Base-by-base conservation (phyloP, 345 rosid species). In the Hibiscus tridactylites region DNA sequence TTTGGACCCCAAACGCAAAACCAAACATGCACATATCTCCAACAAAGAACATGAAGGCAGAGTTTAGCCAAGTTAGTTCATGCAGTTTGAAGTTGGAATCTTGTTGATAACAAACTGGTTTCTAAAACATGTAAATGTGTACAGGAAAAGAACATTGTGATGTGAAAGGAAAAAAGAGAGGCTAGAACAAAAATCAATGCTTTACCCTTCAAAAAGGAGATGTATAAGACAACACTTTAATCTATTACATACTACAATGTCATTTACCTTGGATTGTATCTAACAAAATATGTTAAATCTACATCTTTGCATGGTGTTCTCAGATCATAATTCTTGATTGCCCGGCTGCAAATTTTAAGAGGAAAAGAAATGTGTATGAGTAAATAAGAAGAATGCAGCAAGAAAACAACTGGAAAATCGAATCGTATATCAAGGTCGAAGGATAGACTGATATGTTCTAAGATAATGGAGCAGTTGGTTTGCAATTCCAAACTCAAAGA, bases 271-370 rank as follows among this genome's bases (percentile, higher is more conserved):
- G 29, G 17, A 49, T 29, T 49, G 47, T 54, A 70, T 54, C 72
- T 69, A 6, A 31, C 63, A 10, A 35, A 54, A 54, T 35, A 70
- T 70, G 72, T 54, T 54, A 63, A 69, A 70, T 35, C 62, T 70
- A 54, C 72, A 54, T 54, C 61, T 70, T 53, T 54, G 49, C 50
- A 53, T 17, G 24, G 31, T 54, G 62, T 70, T 70, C 49, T 70
- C 73, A 33, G 52, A 21, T 70, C 73, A 54, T 49, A 56, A 54
- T 10, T 37, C 63, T 56, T 70, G 52, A 56, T 11, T 56, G 19
- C 56, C 73, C 10, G 56, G n/a, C 73, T 70, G 73, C 73, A 70
- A 16, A 50, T 26, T 49, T 26, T 26, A 3, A 29, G 15, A 49
- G 15, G 46, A 1, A 49, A 44, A 24, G 0, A 15, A 15, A 0